Evolutionary conservation across 371 early-diverging fungal species (phyloP).

Genomic region (Enteropsectra breve): DNA sequence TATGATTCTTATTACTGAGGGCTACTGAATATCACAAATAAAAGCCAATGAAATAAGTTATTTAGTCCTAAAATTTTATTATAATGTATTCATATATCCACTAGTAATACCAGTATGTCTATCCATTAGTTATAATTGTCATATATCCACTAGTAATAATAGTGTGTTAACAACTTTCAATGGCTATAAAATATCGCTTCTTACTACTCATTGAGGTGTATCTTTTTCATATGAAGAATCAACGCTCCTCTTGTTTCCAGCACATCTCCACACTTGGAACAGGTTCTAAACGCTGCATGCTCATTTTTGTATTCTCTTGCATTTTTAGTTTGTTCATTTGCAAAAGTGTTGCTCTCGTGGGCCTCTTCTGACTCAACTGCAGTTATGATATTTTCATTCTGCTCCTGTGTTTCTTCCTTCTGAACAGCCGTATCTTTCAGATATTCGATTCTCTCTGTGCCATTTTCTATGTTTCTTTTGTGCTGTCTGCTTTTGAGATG

Average conservation of each 20-base stretch:
- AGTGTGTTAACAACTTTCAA: background rate
- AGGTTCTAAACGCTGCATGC: constrained; percentile 7
- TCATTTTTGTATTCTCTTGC: background rate
- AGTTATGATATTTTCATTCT: background rate
- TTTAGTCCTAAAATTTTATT: no score
- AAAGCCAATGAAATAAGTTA: no score
- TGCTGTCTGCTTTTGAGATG: constrained; percentile 19
- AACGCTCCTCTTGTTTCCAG: constrained; percentile 8
- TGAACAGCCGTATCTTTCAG: background rate
- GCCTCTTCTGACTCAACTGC: background rate
- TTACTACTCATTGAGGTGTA: background rate
- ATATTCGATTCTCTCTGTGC: background rate
- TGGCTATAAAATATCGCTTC: background rate
- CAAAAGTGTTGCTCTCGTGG: background rate
- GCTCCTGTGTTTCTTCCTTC: background rate
- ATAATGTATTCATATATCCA: no score
- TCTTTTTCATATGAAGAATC: constrained; percentile 4
- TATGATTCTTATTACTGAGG: no score
- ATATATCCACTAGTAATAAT: background rate
- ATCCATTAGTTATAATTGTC: no score
- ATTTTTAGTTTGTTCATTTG: background rate
- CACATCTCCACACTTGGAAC: constrained; percentile 5
- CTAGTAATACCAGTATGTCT: no score
- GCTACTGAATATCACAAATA: no score
- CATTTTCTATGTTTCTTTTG: constrained; percentile 10